Evolutionary conservation across 2,329 filamentous ascomycete species (phyloP).

Genomic region (Penicillium vulpinum): DNA sequence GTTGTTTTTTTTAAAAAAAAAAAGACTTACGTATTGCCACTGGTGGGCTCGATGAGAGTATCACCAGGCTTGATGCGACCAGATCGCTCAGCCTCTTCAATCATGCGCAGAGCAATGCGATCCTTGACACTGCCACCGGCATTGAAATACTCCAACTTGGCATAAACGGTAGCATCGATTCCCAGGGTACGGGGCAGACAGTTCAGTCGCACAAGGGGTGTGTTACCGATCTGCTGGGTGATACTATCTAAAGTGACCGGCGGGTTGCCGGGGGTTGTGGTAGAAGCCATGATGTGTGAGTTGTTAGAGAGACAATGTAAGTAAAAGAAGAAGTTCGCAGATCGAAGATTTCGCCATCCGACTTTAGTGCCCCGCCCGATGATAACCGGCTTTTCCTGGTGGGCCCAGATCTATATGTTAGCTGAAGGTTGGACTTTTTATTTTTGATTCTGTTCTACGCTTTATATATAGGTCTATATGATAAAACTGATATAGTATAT

Average conservation of each 20-base stretch:
- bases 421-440: too few relatives aligned
- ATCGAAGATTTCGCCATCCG: constrained; percentile 16
- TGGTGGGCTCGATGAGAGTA: constrained; percentile 96
- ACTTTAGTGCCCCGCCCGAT: constrained; percentile 21
- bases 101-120: constrained; percentile 93
- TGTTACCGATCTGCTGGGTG: constrained; percentile 89
- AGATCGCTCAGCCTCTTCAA: constrained; percentile 87
- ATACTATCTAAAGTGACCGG: constrained; percentile 65
- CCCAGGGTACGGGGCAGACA: constrained; percentile 88
- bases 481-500: too few relatives aligned
- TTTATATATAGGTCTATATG: too few relatives aligned
- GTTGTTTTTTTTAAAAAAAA: too few relatives aligned
- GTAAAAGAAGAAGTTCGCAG: background rate
- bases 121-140: constrained; percentile 93
- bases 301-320: background rate
- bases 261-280: constrained; percentile 52
- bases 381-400: constrained; percentile 18
- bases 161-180: constrained; percentile 85
- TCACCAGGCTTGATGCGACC: constrained; percentile 96
- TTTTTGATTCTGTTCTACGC: too few relatives aligned
- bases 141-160: constrained; percentile 91
- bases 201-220: constrained; percentile 91
- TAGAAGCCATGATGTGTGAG: constrained; percentile 47
- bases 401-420: background rate
- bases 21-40: constrained; percentile 73